Base-by-base conservation (phyloP, 306 rosid species). In the Prunus fruticosa region DNA sequence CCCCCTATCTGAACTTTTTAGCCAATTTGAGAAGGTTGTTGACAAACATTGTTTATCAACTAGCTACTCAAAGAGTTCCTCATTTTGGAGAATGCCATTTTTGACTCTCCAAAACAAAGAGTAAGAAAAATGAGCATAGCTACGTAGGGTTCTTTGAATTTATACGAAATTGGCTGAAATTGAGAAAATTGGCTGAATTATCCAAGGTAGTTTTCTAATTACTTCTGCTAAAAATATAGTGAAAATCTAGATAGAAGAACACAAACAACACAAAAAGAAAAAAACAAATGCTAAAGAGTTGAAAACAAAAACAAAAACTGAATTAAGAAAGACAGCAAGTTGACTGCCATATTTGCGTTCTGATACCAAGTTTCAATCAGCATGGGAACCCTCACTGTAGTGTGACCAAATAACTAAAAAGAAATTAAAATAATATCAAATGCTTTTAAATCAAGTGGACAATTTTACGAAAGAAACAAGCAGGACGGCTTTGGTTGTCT, bases 401-500 rank as follows among this genome's bases (percentile, higher is more conserved):
- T 25, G 64, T 12, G 53, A 50, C 66, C 32, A 43, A 67, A 57
- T 23, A 43, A 60, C 19, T 8, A 43, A 23, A 13, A 3, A 8
- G 23, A 22, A 62, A 78, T n/a, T 9, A 46, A 71, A 32, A 71
- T 13, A 56, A 68, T 10, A 56, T 51, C 27, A 3, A 13, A 27
- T 65, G 60, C 14, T 13, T 38, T 74, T 22, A 16, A 63, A 53
- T 62, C 47, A 68, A 60, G 76, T 38, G 67, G 72, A 67, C 41
- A 45, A 58, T 67, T 43, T 43, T 30, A 16, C 27, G 63, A 69
- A 69, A 69, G 15, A 74, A 68, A 68, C 82, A 68, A 73, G 30
- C 69, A 16, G 19, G 62, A 75, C 83, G 77, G 74, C 74, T 73
- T 20, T 12, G 61, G 49, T 32, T 81, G 80, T 57, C 22, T 57